phyloP scores from a whole-genome alignment of 2,329 filamentous ascomycete species.

The Trichoderma arundinaceum region DNA sequence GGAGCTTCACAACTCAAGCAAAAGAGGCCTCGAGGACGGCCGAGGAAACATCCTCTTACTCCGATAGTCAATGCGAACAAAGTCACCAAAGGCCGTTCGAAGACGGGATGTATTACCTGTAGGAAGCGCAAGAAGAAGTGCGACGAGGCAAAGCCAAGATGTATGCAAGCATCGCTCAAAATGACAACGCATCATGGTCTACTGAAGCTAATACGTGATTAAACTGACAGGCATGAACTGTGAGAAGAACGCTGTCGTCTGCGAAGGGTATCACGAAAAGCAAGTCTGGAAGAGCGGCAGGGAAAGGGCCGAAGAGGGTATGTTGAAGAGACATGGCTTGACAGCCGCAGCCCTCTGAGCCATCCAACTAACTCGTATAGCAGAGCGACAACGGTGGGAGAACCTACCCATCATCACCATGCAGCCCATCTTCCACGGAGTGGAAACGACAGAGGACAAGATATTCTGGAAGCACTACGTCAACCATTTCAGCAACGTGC shows the following conservation, averaged over 20 bases:
- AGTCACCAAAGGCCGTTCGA: slow-evolving; percentile 75
- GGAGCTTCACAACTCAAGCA: slow-evolving; percentile 47
- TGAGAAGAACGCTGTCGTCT: slow-evolving; percentile 90
- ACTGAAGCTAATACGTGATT: slow-evolving; percentile 34
- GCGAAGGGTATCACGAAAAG: slow-evolving; percentile 87
- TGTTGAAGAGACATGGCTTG: slow-evolving; percentile 34
- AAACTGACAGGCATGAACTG: slow-evolving; percentile 73
- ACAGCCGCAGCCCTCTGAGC: neutral
- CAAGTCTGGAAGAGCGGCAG: slow-evolving; percentile 87
- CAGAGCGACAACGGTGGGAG: slow-evolving; percentile 58
- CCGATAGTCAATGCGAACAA: slow-evolving; percentile 66
- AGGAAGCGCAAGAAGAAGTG: slow-evolving; percentile 75
- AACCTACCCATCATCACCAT: slow-evolving; percentile 61
- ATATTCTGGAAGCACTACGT: slow-evolving; percentile 85
- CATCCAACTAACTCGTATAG: slow-evolving; percentile 31
- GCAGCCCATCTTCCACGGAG: slow-evolving; percentile 74
- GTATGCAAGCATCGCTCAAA: slow-evolving; percentile 46
- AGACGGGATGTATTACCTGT: slow-evolving; percentile 72
- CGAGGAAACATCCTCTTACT: slow-evolving; percentile 77
- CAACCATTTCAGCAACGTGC: slow-evolving; percentile 75
- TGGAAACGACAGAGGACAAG: slow-evolving; percentile 80
- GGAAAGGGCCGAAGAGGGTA: slow-evolving; percentile 74
- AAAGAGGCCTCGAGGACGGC: slow-evolving; percentile 77
- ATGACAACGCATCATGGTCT: neutral
- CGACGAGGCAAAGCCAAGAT: slow-evolving; percentile 70